Evolutionary conservation across 2,329 filamentous ascomycete genomes (phyloP).

Genomic region (Trichoderma asperellum): DNA sequence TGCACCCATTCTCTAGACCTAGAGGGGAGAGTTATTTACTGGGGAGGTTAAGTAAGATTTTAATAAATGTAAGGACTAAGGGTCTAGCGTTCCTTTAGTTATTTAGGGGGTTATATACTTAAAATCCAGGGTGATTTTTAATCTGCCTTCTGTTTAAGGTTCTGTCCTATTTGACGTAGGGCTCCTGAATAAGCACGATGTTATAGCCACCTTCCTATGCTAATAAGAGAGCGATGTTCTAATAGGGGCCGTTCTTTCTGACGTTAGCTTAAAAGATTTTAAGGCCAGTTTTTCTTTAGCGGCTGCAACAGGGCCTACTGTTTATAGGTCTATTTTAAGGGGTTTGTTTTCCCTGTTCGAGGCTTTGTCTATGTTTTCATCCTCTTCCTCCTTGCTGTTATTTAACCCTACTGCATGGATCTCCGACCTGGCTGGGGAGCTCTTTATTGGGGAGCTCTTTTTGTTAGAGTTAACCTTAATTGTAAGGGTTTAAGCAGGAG

Average conservation of each 20-base stretch:
- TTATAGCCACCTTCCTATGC: not conserved
- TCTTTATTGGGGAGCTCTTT: too few species aligned
- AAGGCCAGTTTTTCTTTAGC: not conserved
- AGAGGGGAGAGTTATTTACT: not conserved
- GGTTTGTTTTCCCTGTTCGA: too few species aligned
- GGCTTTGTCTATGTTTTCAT: too few species aligned
- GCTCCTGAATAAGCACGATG: not conserved
- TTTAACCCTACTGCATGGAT: too few species aligned
- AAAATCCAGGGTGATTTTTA: not conserved
- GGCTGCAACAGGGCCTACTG: not conserved
- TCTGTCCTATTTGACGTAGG: not conserved
- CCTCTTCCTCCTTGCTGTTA: too few species aligned
- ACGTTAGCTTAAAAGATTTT: constrained; percentile 8
- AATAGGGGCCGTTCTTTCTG: not conserved
- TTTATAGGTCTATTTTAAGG: too few species aligned
- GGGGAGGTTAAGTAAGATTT: not conserved
- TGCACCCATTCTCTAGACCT: not conserved
- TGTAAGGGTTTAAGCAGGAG: too few species aligned
- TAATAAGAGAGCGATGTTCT: not conserved
- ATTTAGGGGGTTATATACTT: not conserved
- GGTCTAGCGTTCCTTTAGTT: not conserved
- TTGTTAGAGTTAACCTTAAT: too few species aligned
- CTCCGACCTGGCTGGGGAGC: too few species aligned
- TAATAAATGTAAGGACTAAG: not conserved
- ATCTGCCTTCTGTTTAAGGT: not conserved